Conservation (phyloP, 495 filamentous ascomycete species). For the Xylaria sp. region DNA sequence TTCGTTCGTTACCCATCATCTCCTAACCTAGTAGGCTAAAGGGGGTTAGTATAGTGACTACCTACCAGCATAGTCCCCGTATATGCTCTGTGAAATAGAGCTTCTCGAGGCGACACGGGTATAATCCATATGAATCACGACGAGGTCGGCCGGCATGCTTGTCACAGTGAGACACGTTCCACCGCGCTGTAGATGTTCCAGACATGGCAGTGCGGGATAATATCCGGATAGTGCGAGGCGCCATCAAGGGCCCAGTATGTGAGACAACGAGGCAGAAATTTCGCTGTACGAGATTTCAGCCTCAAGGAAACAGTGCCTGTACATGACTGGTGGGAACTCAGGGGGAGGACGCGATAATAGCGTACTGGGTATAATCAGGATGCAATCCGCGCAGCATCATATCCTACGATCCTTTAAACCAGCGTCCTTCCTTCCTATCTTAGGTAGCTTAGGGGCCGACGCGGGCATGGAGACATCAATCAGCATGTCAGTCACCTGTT, state of each 20-base stretch:
- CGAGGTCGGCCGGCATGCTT: not conserved
- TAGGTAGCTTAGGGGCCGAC: not conserved
- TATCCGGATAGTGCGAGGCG: not conserved
- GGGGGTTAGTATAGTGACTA: not conserved
- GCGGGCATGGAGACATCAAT: conserved; percentile 15
- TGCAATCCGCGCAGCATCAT: not conserved
- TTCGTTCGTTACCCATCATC: not conserved
- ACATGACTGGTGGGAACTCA: not conserved
- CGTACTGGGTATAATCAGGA: not conserved
- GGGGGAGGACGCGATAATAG: not conserved
- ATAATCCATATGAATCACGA: not conserved
- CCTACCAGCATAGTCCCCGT: too few relatives aligned
- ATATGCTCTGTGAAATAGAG: not conserved
- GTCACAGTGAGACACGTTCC: conserved; percentile 11
- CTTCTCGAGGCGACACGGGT: not conserved
- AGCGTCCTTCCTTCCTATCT: not conserved
- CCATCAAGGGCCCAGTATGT: not conserved
- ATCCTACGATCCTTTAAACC: not conserved
- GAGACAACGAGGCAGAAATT: not conserved
- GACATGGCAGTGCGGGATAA: conserved; percentile 2
- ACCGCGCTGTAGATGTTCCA: conserved; percentile 7
- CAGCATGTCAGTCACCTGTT: too few relatives aligned
- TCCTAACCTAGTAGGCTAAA: not conserved
- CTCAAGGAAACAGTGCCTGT: not conserved
- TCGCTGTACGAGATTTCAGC: conserved; percentile 4